Conservation (phyloP, 2,329 filamentous ascomycete species). For the Ampelomyces quisqualis region DNA sequence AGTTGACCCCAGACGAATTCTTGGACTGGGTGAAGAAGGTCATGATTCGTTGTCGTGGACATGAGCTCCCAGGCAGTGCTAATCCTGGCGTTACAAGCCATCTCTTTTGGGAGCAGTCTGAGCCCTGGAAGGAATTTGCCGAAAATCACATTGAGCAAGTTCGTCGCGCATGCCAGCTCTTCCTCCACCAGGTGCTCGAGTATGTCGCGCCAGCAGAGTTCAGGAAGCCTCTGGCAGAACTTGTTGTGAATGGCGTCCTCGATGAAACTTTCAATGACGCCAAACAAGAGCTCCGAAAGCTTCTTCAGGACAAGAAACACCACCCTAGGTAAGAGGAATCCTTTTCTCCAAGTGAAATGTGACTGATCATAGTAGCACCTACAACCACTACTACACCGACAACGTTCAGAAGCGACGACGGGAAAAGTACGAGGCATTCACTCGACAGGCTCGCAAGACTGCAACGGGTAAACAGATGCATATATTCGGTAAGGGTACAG, state of each 20-base stretch:
- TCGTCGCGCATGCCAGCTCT: conserved; percentile 25
- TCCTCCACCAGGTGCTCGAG: conserved; percentile 39
- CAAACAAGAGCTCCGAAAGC: conserved; percentile 45
- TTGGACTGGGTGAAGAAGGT: conserved; percentile 44
- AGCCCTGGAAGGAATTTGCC: conserved; percentile 53
- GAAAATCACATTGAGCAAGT: conserved; percentile 41
- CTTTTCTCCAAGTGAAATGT: neutral
- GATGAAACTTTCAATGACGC: conserved; percentile 27
- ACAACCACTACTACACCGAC: conserved; percentile 43
- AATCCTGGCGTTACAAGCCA: conserved; percentile 60
- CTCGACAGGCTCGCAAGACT: neutral
- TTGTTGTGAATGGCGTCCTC: conserved; percentile 47
- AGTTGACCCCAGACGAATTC: conserved; percentile 25
- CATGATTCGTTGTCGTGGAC: conserved; percentile 49
- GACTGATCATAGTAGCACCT: conserved; percentile 47
- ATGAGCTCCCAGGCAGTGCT: conserved; percentile 62
- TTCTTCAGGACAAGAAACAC: conserved; percentile 50
- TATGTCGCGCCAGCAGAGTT: conserved; percentile 47
- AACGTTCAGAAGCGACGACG: conserved; percentile 1
- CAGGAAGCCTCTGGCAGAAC: conserved; percentile 35
- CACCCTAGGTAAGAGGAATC: conserved; percentile 33
- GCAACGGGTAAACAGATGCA: neutral
- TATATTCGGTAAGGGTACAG: too few species aligned
- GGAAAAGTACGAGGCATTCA: conserved; percentile 1
- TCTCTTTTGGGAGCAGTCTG: conserved; percentile 60